Evolutionary conservation across 208 protist genomes (phyloP).

Genomic region (Cochliopodium minus): DNA sequence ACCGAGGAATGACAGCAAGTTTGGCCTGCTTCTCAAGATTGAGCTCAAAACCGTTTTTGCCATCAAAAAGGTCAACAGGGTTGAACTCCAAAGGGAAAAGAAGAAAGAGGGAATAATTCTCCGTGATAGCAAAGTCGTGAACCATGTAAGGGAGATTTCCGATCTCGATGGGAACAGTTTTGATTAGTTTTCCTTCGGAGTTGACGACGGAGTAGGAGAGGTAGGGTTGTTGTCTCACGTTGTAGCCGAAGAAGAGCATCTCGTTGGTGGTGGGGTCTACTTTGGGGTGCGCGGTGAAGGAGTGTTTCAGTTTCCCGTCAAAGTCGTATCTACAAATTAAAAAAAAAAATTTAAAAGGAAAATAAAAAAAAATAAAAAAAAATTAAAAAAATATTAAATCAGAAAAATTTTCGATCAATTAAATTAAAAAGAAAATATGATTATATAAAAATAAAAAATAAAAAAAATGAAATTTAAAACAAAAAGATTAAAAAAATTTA

Average conservation of each 20-base stretch:
- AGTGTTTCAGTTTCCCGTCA: neutral
- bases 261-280: conserved; percentile 5
- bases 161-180: neutral
- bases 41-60: neutral
- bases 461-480: no score
- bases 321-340: neutral
- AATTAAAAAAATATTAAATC: no score
- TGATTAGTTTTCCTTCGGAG: neutral
- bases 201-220: neutral
- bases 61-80: neutral
- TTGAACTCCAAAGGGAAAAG: neutral
- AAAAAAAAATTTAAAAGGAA: no score
- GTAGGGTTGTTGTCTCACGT: neutral
- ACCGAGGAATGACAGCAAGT: conserved; percentile 9
- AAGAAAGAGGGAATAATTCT: conserved; percentile 8
- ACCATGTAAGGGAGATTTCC: neutral
- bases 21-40: neutral
- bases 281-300: conserved; percentile 12
- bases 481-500: no score
- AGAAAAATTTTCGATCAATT: no score
- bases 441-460: no score
- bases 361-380: no score
- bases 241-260: conserved; percentile 8
- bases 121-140: conserved; percentile 15
- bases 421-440: no score